Percentiles rank a stretch among this genome's conserved stretches.
These are phyloP conservation scores for Phytophthora pistaciae DNA, from an alignment of 352 stramenopile genomes.

Conservation along the genomic window DNA sequence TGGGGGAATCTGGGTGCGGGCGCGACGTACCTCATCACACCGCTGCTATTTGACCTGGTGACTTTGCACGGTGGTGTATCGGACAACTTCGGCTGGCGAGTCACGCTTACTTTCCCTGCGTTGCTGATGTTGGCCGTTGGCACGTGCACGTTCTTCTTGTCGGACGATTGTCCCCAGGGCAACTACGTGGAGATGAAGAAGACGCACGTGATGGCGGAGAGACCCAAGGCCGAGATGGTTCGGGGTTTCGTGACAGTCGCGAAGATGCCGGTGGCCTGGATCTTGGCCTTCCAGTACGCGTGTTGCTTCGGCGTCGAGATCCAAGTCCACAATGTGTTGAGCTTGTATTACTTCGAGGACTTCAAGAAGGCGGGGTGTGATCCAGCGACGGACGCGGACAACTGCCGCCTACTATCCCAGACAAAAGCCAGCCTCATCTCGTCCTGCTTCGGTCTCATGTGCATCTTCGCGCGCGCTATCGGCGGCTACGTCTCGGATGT, in stretches of 20 bases:
- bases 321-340: conserved; percentile 94
- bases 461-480: conserved; percentile 91
- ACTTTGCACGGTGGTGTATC: conserved; percentile 52
- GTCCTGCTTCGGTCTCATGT: conserved; percentile 95
- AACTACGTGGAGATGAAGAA: conserved; percentile 28
- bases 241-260: conserved; percentile 48
- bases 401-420: conserved; percentile 36
- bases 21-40: conserved; percentile 87
- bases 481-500: conserved; percentile 89
- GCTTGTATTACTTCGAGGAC: conserved; percentile 91
- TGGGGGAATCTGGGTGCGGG: conserved; percentile 96
- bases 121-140: conserved; percentile 79
- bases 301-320: conserved; percentile 95
- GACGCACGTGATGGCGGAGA: conserved; percentile 25
- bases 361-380: conserved; percentile 74
- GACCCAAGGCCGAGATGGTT: conserved; percentile 23
- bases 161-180: conserved; percentile 31
- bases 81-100: conserved; percentile 89
- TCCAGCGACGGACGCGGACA: conserved; percentile 8
- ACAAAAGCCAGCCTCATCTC: conserved; percentile 75
- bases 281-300: conserved; percentile 46
- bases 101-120: conserved; percentile 90
- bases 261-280: conserved; percentile 77
- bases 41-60: conserved; percentile 88
- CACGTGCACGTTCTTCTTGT: conserved; percentile 40